Base-by-base conservation (phyloP, 768 basidiomycete species). In the Phaeotremella fagi region DNA sequence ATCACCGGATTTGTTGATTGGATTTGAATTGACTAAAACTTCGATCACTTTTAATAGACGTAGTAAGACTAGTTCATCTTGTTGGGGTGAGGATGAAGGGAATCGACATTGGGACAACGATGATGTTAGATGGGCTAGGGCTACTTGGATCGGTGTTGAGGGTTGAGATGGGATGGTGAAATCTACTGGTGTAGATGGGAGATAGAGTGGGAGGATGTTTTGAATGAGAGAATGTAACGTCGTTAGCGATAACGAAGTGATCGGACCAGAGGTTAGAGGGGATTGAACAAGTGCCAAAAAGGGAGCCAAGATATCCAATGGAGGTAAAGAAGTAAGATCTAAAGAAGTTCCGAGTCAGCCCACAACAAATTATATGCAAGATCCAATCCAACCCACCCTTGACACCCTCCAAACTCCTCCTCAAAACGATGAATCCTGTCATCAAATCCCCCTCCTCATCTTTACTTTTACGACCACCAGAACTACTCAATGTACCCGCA, bases 31-130 rank as follows among this genome's bases (percentile, higher is more conserved):
- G 59, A 85, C 85, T 59, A 95, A 79, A 59, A 87, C 83, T 57
- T 88, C 83, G 48, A 94, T 90, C 16, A 98, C 85, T 6, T 85
- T 81, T 79, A 98, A 83, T 54, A 98, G 90, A 73, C 85, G 88
- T 59, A 94, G 80, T 5, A 98, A 79, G 7, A 97, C 92, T 6
- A 95, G 87, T 73, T 99, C 95, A 75, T 99, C 95, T 4, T 90
- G 88, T n/a, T 91, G 90, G 1, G 89, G 89, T 70, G 97, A 91
- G 66, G 88, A 94, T 3, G 89, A 88, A 75, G 98, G 94, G 68
- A 99, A 99, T 76, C 94, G 91, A 80, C 94, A 97, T 68, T 90
- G 89, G 4, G 94, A 90, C 12, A 92, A 82, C 0, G 94, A 85
- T 55, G 82, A 85, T 72, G 91, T 92, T 54, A 95, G 80, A 57